Evolutionary conservation across 1,139 yeast genomes (phyloP).

Genomic region (Diutina sp.): DNA sequence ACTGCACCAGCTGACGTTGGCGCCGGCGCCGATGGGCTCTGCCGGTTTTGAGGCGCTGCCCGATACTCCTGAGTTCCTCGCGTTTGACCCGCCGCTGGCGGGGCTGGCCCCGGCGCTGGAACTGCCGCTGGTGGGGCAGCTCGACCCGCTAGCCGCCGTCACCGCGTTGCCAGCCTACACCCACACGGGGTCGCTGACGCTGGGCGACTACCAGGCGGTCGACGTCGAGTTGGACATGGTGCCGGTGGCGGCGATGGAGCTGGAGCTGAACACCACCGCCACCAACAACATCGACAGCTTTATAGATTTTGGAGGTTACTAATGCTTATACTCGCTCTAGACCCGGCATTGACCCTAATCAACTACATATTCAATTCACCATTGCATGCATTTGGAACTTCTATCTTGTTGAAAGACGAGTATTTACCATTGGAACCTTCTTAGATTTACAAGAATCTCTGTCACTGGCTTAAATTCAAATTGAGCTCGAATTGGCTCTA

Average conservation of each 20-base stretch:
- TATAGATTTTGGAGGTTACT: constrained; percentile 1
- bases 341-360: too few relatives aligned
- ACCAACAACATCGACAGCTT: not conserved
- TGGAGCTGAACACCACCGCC: not conserved
- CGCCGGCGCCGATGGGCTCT: not conserved
- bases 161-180: not conserved
- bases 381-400: too few relatives aligned
- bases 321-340: not conserved
- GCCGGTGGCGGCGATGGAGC: not conserved
- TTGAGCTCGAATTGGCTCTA: too few relatives aligned
- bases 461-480: too few relatives aligned
- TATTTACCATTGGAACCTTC: too few relatives aligned
- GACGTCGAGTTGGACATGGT: not conserved
- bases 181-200: not conserved
- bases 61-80: not conserved
- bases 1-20: not conserved
- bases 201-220: not conserved
- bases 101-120: not conserved
- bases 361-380: too few relatives aligned
- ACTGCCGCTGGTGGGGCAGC: not conserved
- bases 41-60: not conserved
- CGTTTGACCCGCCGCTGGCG: not conserved
- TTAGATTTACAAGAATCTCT: too few relatives aligned
- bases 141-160: not conserved
- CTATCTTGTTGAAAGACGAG: too few relatives aligned